Evolutionary conservation across 306 rosid species (phyloP), one percentile per base, ranked within the genome.

Genomic region (Lathyrus sativus): DNA sequence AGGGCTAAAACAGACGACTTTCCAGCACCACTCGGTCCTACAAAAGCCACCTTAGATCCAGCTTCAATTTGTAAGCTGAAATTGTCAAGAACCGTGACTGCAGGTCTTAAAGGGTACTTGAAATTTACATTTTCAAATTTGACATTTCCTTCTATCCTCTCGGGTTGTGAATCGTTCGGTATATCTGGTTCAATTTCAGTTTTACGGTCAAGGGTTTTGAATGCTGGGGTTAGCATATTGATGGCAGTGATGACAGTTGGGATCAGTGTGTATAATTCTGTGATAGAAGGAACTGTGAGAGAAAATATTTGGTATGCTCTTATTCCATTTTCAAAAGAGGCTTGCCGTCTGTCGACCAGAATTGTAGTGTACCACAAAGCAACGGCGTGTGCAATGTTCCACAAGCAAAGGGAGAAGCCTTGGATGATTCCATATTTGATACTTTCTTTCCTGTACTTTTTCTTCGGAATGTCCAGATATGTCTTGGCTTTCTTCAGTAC

Each of bases 341-440:
- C 80, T 75, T 87, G 95, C 1, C 63, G 57, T 74, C 72, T 70
- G 24, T 89, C 84, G 65, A 89, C 73, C 61, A 91, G 79, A 74
- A 89, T 61, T 72, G 95, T 67, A 5, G 96, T 89, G 82, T 91
- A 91, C 98, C 95, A 89, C 82, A 89, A 76, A 53, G 98, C 98
- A 61, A 89, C 85, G 2, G 91, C 98, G 69, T 91, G 98, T 46
- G 96, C 97, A 56, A 91, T 82, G 80, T 91, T 91, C 97, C 96
- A 91, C 72, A 89, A 76, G 84, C 88, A 87, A 74, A 91, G 85
- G 60, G 98, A 87, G 76, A 85, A 28, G 65, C 96, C 98, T 49
- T 91, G 91, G 68, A 89, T 89, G 51, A 82, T 45, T 22, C 95
- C 95, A 14, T 87, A 91, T 78, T 85, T 85, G 18, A 91, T 79